A percentile compares a stretch with the other conserved stretches of the same genome.
phyloP scores from a whole-genome alignment of 1,139 yeast genomes.

The Arxiozyma heterogenica region DNA sequence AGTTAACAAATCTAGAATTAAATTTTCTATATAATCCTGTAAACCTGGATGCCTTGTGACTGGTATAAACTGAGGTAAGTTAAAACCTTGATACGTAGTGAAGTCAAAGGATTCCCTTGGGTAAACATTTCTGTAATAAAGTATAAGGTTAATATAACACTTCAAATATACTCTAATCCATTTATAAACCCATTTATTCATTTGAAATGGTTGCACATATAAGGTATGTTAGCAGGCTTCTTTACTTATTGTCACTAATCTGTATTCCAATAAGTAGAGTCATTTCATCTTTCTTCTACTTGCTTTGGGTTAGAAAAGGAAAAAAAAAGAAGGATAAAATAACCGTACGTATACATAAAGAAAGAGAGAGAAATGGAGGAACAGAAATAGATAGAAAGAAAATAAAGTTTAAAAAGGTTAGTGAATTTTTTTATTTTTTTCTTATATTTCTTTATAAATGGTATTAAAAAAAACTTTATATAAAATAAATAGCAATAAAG shows the following conservation, averaged over 20 bases:
- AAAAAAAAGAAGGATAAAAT: too few species aligned
- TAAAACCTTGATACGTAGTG: constrained; percentile 29
- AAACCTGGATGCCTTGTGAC: constrained; percentile 26
- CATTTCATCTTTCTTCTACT: too few species aligned
- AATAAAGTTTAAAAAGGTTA: too few species aligned
- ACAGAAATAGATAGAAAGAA: too few species aligned
- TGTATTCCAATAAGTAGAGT: background rate
- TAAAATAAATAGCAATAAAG: too few species aligned
- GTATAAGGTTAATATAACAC: constrained; percentile 26
- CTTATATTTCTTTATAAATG: too few species aligned
- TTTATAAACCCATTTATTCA: constrained; percentile 22
- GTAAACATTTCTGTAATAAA: constrained; percentile 28
- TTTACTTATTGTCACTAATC: background rate
- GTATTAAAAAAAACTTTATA: too few species aligned
- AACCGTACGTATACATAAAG: too few species aligned
- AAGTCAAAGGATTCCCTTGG: constrained; percentile 27
- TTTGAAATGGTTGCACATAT: background rate
- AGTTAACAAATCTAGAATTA: constrained; percentile 20
- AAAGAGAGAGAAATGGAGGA: too few species aligned
- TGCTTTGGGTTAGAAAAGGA: too few species aligned
- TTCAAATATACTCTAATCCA: constrained; percentile 28
- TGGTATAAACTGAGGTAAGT: constrained; percentile 28
- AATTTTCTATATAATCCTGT: constrained; percentile 26
- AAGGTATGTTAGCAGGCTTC: background rate
- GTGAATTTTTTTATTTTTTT: too few species aligned